phyloP scores from a whole-genome alignment of 2,329 filamentous ascomycete species.

The Sarocladiaceae sp. region DNA sequence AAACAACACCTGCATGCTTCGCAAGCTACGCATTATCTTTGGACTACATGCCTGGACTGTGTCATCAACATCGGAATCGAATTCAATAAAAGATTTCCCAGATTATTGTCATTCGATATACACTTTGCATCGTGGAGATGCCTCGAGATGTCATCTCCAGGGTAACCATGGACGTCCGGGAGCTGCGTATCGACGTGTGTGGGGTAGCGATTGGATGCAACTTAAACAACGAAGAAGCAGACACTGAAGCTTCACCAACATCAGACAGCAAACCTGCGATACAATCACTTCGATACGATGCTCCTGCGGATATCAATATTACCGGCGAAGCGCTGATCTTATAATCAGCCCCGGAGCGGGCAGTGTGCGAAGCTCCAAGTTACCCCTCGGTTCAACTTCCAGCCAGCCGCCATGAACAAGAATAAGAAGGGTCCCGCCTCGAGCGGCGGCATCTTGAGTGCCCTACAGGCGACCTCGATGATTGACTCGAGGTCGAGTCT shows the following conservation, averaged over 20 bases:
- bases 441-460: slow-evolving; percentile 61
- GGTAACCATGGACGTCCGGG: background rate
- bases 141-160: background rate
- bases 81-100: no score
- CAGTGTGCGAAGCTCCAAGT: background rate
- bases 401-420: slow-evolving; percentile 33
- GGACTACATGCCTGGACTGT: no score
- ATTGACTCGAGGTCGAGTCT: slow-evolving; percentile 72
- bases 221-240: background rate
- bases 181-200: background rate
- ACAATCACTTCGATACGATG: background rate
- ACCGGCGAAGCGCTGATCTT: background rate
- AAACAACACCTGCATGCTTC: no score
- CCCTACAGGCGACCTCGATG: slow-evolving; percentile 77
- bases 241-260: background rate
- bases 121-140: no score
- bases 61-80: no score
- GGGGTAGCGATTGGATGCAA: background rate
- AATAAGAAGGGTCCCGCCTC: slow-evolving; percentile 35
- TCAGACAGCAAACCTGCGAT: background rate
- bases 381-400: background rate
- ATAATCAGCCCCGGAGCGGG: slow-evolving; percentile 4
- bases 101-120: no score
- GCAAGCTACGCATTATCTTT: no score
- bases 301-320: background rate